These are phyloP conservation scores for Saccharomyces jurei DNA, from an alignment of 805 yeast species.

Conservation along the genomic window DNA sequence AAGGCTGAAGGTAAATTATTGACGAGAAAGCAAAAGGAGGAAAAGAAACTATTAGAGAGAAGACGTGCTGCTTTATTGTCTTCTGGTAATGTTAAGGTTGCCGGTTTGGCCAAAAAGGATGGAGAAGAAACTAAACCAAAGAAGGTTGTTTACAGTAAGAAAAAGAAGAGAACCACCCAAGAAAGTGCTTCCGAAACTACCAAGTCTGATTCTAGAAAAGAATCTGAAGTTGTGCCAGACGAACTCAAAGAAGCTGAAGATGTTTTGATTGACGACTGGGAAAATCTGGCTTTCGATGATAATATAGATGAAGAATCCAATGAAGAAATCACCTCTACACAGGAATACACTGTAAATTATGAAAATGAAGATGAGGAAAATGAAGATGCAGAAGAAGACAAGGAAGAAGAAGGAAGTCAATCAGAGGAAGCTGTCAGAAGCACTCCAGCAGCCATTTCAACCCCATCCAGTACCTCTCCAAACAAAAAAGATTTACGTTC, in stretches of 20 bases:
- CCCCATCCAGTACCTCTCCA: constrained; percentile 21
- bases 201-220: constrained; percentile 16
- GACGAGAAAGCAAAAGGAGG: constrained; percentile 93
- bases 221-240: constrained; percentile 18
- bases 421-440: constrained; percentile 26
- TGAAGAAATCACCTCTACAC: constrained; percentile 8
- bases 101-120: constrained; percentile 49
- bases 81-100: constrained; percentile 63
- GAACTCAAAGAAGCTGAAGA: constrained; percentile 36
- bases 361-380: constrained; percentile 27
- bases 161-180: constrained; percentile 43
- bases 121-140: constrained; percentile 41
- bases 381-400: constrained; percentile 24
- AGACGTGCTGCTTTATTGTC: constrained; percentile 81
- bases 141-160: constrained; percentile 66
- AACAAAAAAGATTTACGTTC: constrained; percentile 69
- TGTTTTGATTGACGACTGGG: constrained; percentile 80
- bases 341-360: constrained; percentile 17
- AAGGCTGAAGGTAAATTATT: constrained; percentile 92
- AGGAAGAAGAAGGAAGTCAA: constrained; percentile 16
- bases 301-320: constrained; percentile 37
- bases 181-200: constrained; percentile 7
- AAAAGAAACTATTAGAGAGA: constrained; percentile 74
- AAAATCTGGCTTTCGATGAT: constrained; percentile 53
- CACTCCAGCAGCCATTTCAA: constrained; percentile 14